Base-by-base conservation (phyloP, 1,284 basidiomycete genomes). In the Mycena citricolor region DNA sequence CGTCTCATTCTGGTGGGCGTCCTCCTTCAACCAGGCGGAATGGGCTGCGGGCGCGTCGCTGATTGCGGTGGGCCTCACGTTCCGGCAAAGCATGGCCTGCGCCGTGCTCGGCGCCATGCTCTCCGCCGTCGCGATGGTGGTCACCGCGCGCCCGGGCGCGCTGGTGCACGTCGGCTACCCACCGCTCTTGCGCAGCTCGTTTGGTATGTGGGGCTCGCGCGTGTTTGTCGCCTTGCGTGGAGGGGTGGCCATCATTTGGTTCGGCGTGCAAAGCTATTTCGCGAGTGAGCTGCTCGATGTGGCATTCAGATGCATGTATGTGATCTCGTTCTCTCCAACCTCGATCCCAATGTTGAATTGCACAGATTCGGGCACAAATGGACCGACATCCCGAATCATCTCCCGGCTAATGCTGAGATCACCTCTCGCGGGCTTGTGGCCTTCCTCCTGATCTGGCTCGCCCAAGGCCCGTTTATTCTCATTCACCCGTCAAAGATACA, bases 171-270 rank as follows among this genome's bases (percentile, higher is more conserved):
- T 52, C 26, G 51, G 51, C 22, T 52, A 49, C 25, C 51, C 51
- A 10, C 32, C 47, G 11, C 19, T 52, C n/a, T 16, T 52, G 31
- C 33, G 51, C n/a, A 43, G 47, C 4, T 43, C 33, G 33, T 52
- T 49, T 34, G 54, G 54, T 5, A 57, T 59, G 54, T 51, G 57
- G 51, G 57, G 57, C 13, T 54, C 54, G 30, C 56, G 56, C 36
- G 54, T 59, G 33, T 57, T 55, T n/a, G 53, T 59, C 22, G 43
- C 41, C 8, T 39, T 59, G 47, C 54, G 57, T 19, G 39, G 55
- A 40, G 49, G 37, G 4, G 51, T 52, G 21, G 57, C 57, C 31
- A 51, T 58, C 28, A 32, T 60, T 17, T 58, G 58, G 39, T 56
- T 58, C 25, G 44, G 52, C 30, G 32, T 45, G 2, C 41, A 40